Base-by-base conservation (phyloP, 768 basidiomycete genomes). In the Kwoniella shandongensis region DNA sequence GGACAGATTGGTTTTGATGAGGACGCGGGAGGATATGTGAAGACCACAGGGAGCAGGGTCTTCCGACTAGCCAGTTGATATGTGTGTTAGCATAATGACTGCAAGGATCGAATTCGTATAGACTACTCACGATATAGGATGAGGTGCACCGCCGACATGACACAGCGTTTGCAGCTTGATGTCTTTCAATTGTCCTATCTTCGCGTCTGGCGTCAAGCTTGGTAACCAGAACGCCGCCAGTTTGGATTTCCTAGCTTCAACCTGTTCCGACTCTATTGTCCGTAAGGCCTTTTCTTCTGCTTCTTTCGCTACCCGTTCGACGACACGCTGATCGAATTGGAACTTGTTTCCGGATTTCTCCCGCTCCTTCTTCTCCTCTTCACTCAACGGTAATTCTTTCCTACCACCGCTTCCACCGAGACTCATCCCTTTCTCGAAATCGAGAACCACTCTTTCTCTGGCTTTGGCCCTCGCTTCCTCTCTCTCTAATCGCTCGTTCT, bases 201-300 rank as follows among this genome's bases (percentile, higher is more conserved):
- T 88, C 84, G 75, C 42, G 83, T 93, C 74, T 0, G 93, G 93
- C 0, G 93, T 92, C 23, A 97, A 78, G 0, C 89, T 91, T 2
- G 92, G 92, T 36, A 99, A 81, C 96, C 96, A 99, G 74, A 96
- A 99, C 68, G 96, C 92, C 1, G 96, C 92, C 2, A 98, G 82
- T 75, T 97, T 96, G 58, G 84, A 83, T 57, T 87, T 88, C 54
- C 94, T 79, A 2, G 87, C 83, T 61, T 91, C 91, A 0, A 87
- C 86, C 74, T 81, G 63, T 74, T 96, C 91, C 30, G 81, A 81
- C 70, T 91, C 89, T 44, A 97, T 90, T 67, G 86, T 79, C 29
- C 81, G 81, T 46, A 93, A 78, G 0, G 96, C 96, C 18, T 85
- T 86, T 57, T 93, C 89, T 71, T 97, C 93, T 0, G 91, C 92